Evolutionary conservation across 805 yeast species (phyloP), one percentile per base, ranked within the genome.

Genomic region (Maudiozyma barnettii): DNA sequence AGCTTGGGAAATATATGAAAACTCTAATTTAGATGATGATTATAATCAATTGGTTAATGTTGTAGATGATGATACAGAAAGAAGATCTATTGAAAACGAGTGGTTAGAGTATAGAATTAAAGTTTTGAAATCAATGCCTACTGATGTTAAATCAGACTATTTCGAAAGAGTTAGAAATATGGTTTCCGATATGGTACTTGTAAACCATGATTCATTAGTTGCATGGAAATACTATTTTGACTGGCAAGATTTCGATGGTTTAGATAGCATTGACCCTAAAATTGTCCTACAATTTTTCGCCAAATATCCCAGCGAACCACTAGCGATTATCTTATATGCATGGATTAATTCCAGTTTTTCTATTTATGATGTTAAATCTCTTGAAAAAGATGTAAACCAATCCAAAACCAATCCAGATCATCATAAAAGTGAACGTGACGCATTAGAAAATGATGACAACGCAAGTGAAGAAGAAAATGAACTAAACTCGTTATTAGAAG

Each of bases 171-270:
- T 89, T 4, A 67, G 68, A 40, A 78, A 75, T 9, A 72, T 79
- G 74, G 77, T 79, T 0, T 81, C 78, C 13, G 95, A 84, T 33
- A 77, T 90, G 81, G 78, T 89, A 3, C 66, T 82, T 14, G 77
- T 91, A 14, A 75, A 78, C 37, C 77, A 82, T 20, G 72, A 74
- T 1, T 79, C 79, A 5, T 69, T 76, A 35, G 67, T 75, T 29
- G 86, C 89, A 1, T 90, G 96, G 95, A 71, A 74, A 36, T 58
- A 81, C 10, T 78, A 78, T 56, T 76, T 88, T 48, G 93, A 89
- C 52, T 84, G 91, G 83, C 54, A 68, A 22, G 95, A 89, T 61
- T 74, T 73, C 7, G 60, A 59, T 5, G 65, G 71, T 4, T 60
- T 88, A 5, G 64, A 68, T 9, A 72, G 74, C 2, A 59, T 84